Evolutionary conservation across 257 asterid genomes (phyloP), one percentile per base, ranked within the genome.

Genomic region (Solanum raphanifolium): DNA sequence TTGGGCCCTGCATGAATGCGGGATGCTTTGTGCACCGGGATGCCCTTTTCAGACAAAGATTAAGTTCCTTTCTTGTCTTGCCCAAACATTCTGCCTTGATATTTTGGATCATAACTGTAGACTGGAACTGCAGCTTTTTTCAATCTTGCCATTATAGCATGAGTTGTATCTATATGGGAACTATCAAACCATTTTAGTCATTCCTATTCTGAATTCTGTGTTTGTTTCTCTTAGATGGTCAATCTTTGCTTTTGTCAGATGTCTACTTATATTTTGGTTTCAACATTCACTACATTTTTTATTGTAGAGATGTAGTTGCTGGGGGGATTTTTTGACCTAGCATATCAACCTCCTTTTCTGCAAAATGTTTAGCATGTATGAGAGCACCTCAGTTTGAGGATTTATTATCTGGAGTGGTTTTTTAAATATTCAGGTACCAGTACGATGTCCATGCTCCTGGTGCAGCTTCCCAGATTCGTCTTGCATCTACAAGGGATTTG

Each of bases 381-480:
- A 46, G 29, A 81, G 68, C 29, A 81, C 69, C 66, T 46, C 85
- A 27, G 85, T 48, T 48, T 48, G n/a, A 81, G 85, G 29, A 81
- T 29, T 29, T 29, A 29, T 46, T 29, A 29, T 48, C 66, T 81
- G 5, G 29, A 46, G 29, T 81, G 39, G 29, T 81, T 48, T 46
- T 81, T 16, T 55, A 35, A 69, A 82, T 71, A 86, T 90, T 82
- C 86, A 97, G 99, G 96, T 97, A 97, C 88, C 94, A 92, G 89
- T 90, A 91, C 88, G 91, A 93, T 91, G 95, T 93, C 92, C 92
- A 93, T 92, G 93, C 93, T 69, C 98, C 96, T 46, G 98, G 98
- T 87, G 96, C 91, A 84, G 94, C 98, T 88, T 94, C 99, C 88
- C 98, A 95, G 93, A 87, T 97, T 78, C 95, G 98, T 43, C 91